phyloP scores from a whole-genome alignment of 129 eudicot genomes.

The Centaurea solstitialis region DNA sequence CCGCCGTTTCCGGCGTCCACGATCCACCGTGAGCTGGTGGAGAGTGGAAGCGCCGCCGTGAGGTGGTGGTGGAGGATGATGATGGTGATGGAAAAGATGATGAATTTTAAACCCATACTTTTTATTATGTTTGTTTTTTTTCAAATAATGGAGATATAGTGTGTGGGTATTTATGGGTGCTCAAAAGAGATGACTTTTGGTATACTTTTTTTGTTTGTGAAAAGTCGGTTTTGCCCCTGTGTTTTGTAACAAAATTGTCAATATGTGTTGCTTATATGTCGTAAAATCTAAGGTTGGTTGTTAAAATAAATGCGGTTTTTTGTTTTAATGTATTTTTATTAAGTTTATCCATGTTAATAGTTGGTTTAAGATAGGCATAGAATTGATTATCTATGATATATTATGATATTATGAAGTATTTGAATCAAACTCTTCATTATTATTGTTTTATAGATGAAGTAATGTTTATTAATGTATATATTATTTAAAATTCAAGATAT shows the following conservation, averaged over 20 bases:
- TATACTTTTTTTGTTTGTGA: neutral
- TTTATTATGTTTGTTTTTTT: neutral
- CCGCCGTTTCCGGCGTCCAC: slow-evolving; percentile 54
- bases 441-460: no score
- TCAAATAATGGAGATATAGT: neutral
- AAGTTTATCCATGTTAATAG: neutral
- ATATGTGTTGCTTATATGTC: neutral
- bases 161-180: neutral
- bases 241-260: neutral
- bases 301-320: neutral
- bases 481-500: no score
- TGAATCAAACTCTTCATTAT: no score
- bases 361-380: neutral
- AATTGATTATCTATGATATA: no score
- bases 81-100: neutral
- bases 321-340: neutral
- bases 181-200: neutral
- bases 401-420: no score
- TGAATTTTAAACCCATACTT: slow-evolving; percentile 13
- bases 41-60: slow-evolving; percentile 51
- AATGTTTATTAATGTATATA: no score
- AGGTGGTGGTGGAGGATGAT: neutral
- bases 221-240: neutral
- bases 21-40: slow-evolving; percentile 85
- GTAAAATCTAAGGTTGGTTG: neutral